Base-by-base conservation (phyloP, 179 eudicot genomes). In the Silene coronaria region DNA sequence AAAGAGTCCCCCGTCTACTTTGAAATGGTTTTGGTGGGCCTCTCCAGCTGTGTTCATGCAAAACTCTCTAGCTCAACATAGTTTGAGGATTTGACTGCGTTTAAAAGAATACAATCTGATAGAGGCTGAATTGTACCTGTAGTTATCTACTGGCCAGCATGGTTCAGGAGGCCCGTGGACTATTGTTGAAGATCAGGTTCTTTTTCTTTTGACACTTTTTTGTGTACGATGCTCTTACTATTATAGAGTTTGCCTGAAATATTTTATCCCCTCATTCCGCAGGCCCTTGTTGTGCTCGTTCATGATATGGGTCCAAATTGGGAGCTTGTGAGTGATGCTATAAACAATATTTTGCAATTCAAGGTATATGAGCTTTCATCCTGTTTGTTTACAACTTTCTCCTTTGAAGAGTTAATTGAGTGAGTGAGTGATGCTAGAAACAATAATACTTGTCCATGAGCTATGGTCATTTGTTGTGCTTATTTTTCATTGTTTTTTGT, bases 221-320 rank as follows among this genome's bases (percentile, higher is more conserved):
- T 71, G 11, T 64, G 65, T 30, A 55, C 3, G 23, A 22, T 55
- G 24, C 62, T 13, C 70, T 30, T 57, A 2, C 30, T 23, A 30
- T 48, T 32, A 46, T 68, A 19, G 67, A 11, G 24, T 14, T 83
- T 72, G 21, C 65, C 74, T 86, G 78, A 83, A 16, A 68, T 65
- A n/a, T 70, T 72, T 28, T 80, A 17, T 24, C 32, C 24, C n/a
- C 27, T 36, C 23, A 32, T 53, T 38, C 74, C 77, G 67, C 81
- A 96, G 99, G 97, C 99, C 34, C 97, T 92, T 88, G 91, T 95
- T 79, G 99, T 95, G 69, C 93, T 95, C 55, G 99, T 89, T 26
- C 99, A 95, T 86, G 99, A 95, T 85, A 82, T 95, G 87, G 99
- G 99, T 81, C 99, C 97, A 55, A 88, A 90, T 69, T 95, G 99